Base-by-base conservation (phyloP, 2,329 filamentous ascomycete species). In the Exophiala mesophila region DNA sequence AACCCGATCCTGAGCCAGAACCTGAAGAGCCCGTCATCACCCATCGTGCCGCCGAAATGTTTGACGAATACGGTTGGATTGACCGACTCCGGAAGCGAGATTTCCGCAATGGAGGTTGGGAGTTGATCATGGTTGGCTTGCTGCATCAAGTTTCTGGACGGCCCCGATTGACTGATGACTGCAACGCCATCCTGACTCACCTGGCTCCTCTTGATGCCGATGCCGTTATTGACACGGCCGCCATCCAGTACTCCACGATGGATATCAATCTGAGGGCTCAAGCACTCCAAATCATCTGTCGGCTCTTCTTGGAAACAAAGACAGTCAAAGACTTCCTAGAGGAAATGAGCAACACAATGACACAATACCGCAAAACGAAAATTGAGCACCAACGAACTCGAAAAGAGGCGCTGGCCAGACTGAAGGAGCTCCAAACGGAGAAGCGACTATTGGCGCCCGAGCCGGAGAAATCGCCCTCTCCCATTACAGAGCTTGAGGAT, bases 311-410 rank as follows among this genome's bases (percentile, higher is more conserved):
- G 42, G 83, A 88, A 57, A 96, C 92, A 0, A 89, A 88, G 60
- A 82, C 85, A 2, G 78, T 97, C 54, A 82, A 90, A 39, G 82
- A 80, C 12, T 94, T 94, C 60, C 84, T 98, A 72, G 88, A 95
- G 54, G 83, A 90, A 50, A 94, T 89, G 66, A 88, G 85, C 52
- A 86, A 90, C 59, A 85, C 88, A 40, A 96, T 97, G 89, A 98
- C 92, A 2, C 80, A 82, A 41, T 88, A 94, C 59, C 82, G 92
- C 36, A 98, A 98, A 64, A 85, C 94, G 61, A 96, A 95, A 69
- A 95, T 96, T 48, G 87, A 94, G 53, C 84, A 81, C 65, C 90
- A 97, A 66, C 79, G 88, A 52, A 79, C 85, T 55, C 81, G 85
- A 51, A 83, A 82, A 62, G 66, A 69, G 53, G 65, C 71, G 70